A percentile compares a stretch with the other conserved stretches of the same genome.
Evolutionary conservation across 257 asterid species (phyloP).

Genomic region (Solanum etuberosum): DNA sequence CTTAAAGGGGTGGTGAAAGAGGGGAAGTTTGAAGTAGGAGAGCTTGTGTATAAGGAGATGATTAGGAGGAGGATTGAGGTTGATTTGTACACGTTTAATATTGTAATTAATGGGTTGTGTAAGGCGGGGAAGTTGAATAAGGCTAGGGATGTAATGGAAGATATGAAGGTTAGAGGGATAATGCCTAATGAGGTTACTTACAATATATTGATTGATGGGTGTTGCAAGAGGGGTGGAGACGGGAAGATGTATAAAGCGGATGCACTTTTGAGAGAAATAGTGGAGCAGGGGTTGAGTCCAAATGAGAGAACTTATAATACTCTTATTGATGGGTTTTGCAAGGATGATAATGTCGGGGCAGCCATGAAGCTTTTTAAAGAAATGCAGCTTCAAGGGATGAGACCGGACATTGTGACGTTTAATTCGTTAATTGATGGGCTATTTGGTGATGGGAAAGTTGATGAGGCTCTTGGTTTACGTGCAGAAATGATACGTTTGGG

Average conservation of each 20-base stretch:
- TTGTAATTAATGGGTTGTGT: constrained; percentile 61
- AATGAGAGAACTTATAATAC: constrained; percentile 55
- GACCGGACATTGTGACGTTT: constrained; percentile 39
- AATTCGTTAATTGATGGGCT: constrained; percentile 61
- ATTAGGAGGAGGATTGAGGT: constrained; percentile 51
- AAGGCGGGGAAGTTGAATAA: constrained; percentile 69
- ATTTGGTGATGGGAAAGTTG: constrained; percentile 42
- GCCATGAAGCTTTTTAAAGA: constrained; percentile 49
- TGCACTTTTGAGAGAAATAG: constrained; percentile 60
- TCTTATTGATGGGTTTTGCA: constrained; percentile 71
- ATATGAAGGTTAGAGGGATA: constrained; percentile 59
- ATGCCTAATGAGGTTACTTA: constrained; percentile 61
- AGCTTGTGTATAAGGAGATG: constrained; percentile 63
- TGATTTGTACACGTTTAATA: constrained; percentile 46
- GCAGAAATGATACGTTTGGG: constrained; percentile 50
- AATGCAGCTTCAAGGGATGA: constrained; percentile 49
- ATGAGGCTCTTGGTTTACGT: constrained; percentile 44
- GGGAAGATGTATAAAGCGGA: constrained; percentile 70
- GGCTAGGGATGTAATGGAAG: constrained; percentile 70
- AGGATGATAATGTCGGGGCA: constrained; percentile 52
- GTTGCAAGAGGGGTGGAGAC: constrained; percentile 63
- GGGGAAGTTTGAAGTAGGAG: constrained; percentile 34
- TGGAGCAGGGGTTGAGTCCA: constrained; percentile 37
- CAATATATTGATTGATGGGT: constrained; percentile 59
- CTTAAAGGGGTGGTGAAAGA: constrained; percentile 38